Percentiles rank a stretch among this genome's conserved stretches.
Conservation (phyloP, 78 protist genomes). For the Dictyostelium firmibasis region DNA sequence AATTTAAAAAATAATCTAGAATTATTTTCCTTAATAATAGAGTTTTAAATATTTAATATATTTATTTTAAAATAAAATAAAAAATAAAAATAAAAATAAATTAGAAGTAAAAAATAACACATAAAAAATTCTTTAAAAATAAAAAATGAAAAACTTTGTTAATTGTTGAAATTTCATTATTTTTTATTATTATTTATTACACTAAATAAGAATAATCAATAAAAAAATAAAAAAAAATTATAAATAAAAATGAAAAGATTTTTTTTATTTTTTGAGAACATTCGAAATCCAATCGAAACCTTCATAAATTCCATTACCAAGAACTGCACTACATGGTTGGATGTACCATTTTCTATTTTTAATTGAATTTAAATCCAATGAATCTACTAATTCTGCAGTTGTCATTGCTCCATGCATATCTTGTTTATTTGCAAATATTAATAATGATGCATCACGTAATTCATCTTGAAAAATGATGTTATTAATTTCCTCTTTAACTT, state of each 20-base stretch:
- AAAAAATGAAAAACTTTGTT: too few relatives aligned
- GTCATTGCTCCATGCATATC: slow-evolving; percentile 96
- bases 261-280: slow-evolving; percentile 57
- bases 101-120: too few relatives aligned
- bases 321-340: slow-evolving; percentile 92
- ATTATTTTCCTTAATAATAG: too few relatives aligned
- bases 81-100: too few relatives aligned
- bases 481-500: slow-evolving; percentile 88
- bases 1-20: slow-evolving; percentile 46
- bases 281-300: slow-evolving; percentile 95
- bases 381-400: slow-evolving; percentile 94
- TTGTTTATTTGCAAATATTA: slow-evolving; percentile 92
- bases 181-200: too few relatives aligned
- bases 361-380: slow-evolving; percentile 93
- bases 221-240: too few relatives aligned
- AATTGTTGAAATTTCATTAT: too few relatives aligned
- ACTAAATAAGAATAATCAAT: too few relatives aligned
- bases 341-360: slow-evolving; percentile 93
- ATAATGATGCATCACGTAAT: slow-evolving; percentile 82
- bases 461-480: slow-evolving; percentile 78
- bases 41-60: too few relatives aligned
- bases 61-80: too few relatives aligned
- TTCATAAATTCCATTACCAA: slow-evolving; percentile 95
- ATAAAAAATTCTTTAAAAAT: too few relatives aligned
- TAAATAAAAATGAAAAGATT: background rate